These are phyloP conservation scores for Lanmaoa rubissima DNA, from an alignment of 768 basidiomycete species.

Conservation along the genomic window DNA sequence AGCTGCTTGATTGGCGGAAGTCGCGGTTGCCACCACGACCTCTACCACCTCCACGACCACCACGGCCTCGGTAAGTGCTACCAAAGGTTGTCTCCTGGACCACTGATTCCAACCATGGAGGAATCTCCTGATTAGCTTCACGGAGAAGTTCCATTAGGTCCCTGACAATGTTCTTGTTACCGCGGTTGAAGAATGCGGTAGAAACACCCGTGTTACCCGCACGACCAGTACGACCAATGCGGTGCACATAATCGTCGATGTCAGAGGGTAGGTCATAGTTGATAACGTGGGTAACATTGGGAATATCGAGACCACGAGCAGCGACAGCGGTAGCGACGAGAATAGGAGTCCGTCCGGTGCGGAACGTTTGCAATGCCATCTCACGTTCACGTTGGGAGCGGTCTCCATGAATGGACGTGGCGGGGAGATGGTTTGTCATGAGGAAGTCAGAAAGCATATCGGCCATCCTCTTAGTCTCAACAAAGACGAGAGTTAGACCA, in stretches of 20 bases:
- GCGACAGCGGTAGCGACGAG: conserved; percentile 98
- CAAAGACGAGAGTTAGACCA: conserved; percentile 93
- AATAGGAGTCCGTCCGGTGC: conserved; percentile 90
- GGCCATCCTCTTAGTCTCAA: conserved; percentile 99
- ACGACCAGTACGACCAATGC: conserved; percentile 97
- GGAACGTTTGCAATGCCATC: conserved; percentile 92
- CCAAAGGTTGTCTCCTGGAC: conserved; percentile 79
- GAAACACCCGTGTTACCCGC: conserved; percentile 96
- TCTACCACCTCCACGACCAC: conserved; percentile 48
- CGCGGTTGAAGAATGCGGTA: conserved; percentile 95
- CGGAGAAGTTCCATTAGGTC: conserved; percentile 91
- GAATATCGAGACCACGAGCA: conserved; percentile 98
- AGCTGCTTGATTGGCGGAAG: conserved; percentile 30
- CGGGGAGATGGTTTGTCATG: conserved; percentile 74
- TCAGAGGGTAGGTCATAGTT: conserved; percentile 98
- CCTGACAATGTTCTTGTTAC: conserved; percentile 88
- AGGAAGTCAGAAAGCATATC: conserved; percentile 98
- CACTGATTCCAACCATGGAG: conserved; percentile 85
- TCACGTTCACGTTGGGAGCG: conserved; percentile 98
- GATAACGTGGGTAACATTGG: conserved; percentile 98
- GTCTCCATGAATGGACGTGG: conserved; percentile 98
- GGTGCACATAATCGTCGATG: conserved; percentile 99
- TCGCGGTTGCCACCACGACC: conserved; percentile 38
- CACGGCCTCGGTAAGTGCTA: conserved; percentile 53
- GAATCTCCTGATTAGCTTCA: conserved; percentile 96